Evolutionary conservation across 1,284 basidiomycete species (phyloP).

Genomic region (Trichosporon faecale): DNA sequence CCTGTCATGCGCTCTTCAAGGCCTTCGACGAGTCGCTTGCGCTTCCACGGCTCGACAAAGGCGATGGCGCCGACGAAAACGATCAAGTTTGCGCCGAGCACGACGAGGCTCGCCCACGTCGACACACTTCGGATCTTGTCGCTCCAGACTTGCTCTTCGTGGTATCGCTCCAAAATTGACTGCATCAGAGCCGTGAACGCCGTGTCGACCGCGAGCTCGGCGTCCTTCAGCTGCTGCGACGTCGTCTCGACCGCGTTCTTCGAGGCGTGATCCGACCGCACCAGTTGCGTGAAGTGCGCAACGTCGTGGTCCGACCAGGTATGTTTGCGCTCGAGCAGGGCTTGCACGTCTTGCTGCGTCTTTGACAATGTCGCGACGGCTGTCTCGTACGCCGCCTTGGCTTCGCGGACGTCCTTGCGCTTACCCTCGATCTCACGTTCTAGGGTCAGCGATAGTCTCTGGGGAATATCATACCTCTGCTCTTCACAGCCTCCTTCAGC

Average conservation of each 20-base stretch:
- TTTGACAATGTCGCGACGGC: slow-evolving; percentile 71
- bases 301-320: slow-evolving; percentile 75
- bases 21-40: slow-evolving; percentile 72
- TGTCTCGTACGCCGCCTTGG: slow-evolving; percentile 70
- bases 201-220: slow-evolving; percentile 73
- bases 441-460: slow-evolving; percentile 18
- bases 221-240: slow-evolving; percentile 62
- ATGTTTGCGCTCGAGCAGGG: slow-evolving; percentile 83
- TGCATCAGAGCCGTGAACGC: slow-evolving; percentile 83
- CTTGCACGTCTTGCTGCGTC: slow-evolving; percentile 84
- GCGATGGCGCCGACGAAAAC: slow-evolving; percentile 84
- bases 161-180: slow-evolving; percentile 77
- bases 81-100: slow-evolving; percentile 75
- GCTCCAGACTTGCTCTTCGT: slow-evolving; percentile 96
- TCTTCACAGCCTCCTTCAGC: slow-evolving; percentile 58
- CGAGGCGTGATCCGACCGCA: slow-evolving; percentile 77
- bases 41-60: slow-evolving; percentile 91
- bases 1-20: slow-evolving; percentile 80
- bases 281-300: slow-evolving; percentile 74
- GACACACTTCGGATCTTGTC: slow-evolving; percentile 92
- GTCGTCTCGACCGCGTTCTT: slow-evolving; percentile 71
- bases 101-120: slow-evolving; percentile 81
- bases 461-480: slow-evolving; percentile 16
- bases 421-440: slow-evolving; percentile 38
- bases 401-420: slow-evolving; percentile 65